Percentiles rank a stretch among this genome's conserved stretches.
phyloP scores from a whole-genome alignment of 2,329 filamentous ascomycete species.

The Acarospora socialis region DNA sequence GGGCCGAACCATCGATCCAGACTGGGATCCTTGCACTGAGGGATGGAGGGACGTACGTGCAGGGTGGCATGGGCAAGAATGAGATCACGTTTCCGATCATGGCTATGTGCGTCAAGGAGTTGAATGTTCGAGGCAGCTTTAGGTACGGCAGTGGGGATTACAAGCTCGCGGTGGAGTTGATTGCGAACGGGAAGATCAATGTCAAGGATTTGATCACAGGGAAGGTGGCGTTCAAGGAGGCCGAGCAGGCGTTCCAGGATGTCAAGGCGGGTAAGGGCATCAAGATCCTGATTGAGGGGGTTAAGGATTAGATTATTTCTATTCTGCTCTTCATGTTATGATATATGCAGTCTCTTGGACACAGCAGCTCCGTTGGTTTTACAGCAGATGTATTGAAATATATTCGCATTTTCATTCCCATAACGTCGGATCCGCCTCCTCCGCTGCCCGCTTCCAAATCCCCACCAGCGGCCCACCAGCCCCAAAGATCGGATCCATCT shows the following conservation, averaged over 20 bases:
- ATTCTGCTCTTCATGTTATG: too few relatives aligned
- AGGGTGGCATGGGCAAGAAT: slow-evolving; percentile 77
- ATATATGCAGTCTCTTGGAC: too few relatives aligned
- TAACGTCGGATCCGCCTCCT: too few relatives aligned
- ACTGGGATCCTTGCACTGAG: slow-evolving; percentile 56
- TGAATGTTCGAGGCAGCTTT: slow-evolving; percentile 77
- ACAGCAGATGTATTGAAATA: too few relatives aligned
- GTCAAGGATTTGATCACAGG: slow-evolving; percentile 68
- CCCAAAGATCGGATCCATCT: slow-evolving; percentile 1
- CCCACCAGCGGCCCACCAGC: background rate
- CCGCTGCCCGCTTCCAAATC: background rate
- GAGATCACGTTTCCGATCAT: slow-evolving; percentile 89
- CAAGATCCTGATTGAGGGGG: slow-evolving; percentile 32
- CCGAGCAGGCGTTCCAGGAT: slow-evolving; percentile 74
- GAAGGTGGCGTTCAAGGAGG: slow-evolving; percentile 64
- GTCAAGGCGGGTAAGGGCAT: slow-evolving; percentile 64
- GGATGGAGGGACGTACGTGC: slow-evolving; percentile 62
- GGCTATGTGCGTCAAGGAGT: slow-evolving; percentile 76
- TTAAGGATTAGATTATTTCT: slow-evolving; percentile 2
- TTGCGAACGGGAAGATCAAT: slow-evolving; percentile 54
- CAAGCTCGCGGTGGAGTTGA: slow-evolving; percentile 63
- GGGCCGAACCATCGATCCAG: slow-evolving; percentile 66
- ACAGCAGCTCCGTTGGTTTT: too few relatives aligned
- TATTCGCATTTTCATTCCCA: too few relatives aligned
- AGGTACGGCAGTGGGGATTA: slow-evolving; percentile 84